These are phyloP conservation scores for Colletotrichum sp. DNA, from an alignment of 2,329 filamentous ascomycete genomes.

Conservation along the genomic window DNA sequence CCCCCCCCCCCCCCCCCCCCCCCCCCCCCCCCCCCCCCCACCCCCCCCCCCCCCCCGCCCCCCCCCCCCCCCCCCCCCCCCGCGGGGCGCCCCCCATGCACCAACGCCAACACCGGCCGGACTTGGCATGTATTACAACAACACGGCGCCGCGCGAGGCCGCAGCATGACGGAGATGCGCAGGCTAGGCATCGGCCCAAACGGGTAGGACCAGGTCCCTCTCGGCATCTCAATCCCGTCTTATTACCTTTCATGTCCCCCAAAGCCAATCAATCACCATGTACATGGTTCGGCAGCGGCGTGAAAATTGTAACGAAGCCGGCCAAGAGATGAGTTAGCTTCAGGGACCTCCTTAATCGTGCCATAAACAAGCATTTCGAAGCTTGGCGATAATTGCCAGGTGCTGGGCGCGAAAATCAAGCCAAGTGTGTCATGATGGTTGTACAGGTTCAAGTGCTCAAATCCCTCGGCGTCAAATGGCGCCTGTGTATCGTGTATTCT, in stretches of 20 bases:
- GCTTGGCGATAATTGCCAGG: not conserved
- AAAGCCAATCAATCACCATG: not conserved
- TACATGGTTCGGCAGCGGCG: not conserved
- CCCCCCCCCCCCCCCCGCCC: too few relatives aligned
- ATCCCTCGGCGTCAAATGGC: not conserved
- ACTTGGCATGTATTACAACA: not conserved
- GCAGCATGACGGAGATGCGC: conserved; percentile 6
- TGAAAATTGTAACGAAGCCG: not conserved
- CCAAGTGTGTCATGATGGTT: not conserved
- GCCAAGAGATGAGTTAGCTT: not conserved
- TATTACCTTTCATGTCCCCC: not conserved
- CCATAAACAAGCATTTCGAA: too few relatives aligned
- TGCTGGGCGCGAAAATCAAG: too few relatives aligned
- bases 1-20: not conserved
- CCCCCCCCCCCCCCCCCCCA: too few relatives aligned
- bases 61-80: too few relatives aligned
- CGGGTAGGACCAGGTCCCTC: not conserved
- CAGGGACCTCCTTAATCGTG: not conserved
- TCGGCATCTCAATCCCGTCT: not conserved
- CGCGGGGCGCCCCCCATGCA: not conserved
- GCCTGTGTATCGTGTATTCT: not conserved
- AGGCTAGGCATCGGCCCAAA: not conserved
- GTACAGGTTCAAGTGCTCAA: not conserved
- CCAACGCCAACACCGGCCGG: not conserved
- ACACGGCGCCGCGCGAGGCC: not conserved